phyloP scores from a whole-genome alignment of 345 rosid genomes.

The Hibiscus tridactylites region DNA sequence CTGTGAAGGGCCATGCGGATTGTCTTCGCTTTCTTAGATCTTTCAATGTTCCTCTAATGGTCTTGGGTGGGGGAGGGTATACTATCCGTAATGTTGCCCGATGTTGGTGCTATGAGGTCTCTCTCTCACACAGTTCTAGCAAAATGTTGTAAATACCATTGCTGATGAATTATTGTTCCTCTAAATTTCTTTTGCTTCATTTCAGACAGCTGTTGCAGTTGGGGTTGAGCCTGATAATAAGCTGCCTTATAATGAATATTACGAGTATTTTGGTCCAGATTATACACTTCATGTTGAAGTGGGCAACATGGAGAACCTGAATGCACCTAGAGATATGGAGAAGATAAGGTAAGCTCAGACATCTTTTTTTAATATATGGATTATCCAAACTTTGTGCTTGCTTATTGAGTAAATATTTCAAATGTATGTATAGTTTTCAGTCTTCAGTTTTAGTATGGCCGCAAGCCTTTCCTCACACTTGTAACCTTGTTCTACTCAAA shows the following conservation, averaged over 20 bases:
- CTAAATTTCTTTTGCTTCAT: slow-evolving; percentile 10
- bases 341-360: slow-evolving; percentile 53
- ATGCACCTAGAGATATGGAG: slow-evolving; percentile 76
- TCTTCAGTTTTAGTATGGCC: not conserved
- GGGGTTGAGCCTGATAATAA: slow-evolving; percentile 93
- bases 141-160: slow-evolving; percentile 7
- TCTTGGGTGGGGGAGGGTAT: slow-evolving; percentile 98
- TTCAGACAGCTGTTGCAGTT: slow-evolving; percentile 95
- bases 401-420: not conserved
- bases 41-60: slow-evolving; percentile 87
- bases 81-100: slow-evolving; percentile 97
- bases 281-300: slow-evolving; percentile 91
- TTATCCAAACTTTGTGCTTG: not conserved
- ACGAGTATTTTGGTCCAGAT: slow-evolving; percentile 93
- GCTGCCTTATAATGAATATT: slow-evolving; percentile 89
- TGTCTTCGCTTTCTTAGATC: slow-evolving; percentile 90
- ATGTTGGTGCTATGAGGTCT: slow-evolving; percentile 98
- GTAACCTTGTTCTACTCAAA: slow-evolving; percentile 1
- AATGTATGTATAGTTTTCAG: not conserved
- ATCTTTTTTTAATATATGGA: not conserved
- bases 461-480: not conserved
- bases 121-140: slow-evolving; percentile 1
- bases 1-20: slow-evolving; percentile 97
- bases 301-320: slow-evolving; percentile 67
- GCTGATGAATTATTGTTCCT: not conserved